phyloP scores from a whole-genome alignment of 371 early-diverging fungal species.

The Apophysomyces sp. region DNA sequence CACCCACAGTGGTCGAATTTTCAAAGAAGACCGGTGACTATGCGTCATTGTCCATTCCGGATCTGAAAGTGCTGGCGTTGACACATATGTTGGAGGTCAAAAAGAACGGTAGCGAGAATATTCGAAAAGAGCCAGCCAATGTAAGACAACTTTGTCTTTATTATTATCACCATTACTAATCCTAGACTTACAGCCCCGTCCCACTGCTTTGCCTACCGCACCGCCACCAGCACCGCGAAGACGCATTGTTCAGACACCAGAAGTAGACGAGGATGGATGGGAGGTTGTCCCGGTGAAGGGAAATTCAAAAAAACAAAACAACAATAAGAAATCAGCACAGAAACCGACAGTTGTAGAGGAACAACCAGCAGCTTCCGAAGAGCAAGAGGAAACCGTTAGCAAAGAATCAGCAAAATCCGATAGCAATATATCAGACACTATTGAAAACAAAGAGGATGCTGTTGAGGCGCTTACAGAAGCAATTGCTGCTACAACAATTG shows the following conservation, averaged over 20 bases:
- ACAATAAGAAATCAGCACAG: slow-evolving; percentile 15
- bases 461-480: slow-evolving; percentile 11
- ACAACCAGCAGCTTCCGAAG: not conserved
- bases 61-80: slow-evolving; percentile 89
- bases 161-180: not conserved
- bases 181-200: slow-evolving; percentile 22
- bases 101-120: slow-evolving; percentile 59
- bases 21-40: slow-evolving; percentile 94
- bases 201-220: slow-evolving; percentile 40
- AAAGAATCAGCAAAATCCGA: not conserved
- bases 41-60: slow-evolving; percentile 77
- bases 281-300: slow-evolving; percentile 38
- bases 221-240: slow-evolving; percentile 31
- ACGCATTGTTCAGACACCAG: slow-evolving; percentile 6
- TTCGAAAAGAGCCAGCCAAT: slow-evolving; percentile 63
- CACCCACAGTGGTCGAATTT: slow-evolving; percentile 70
- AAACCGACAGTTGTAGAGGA: slow-evolving; percentile 6
- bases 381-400: not conserved
- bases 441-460: not conserved
- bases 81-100: slow-evolving; percentile 84
- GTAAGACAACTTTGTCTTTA: slow-evolving; percentile 17
- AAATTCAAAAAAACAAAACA: slow-evolving; percentile 8
- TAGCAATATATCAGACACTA: not conserved
- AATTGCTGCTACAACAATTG: slow-evolving; percentile 4
- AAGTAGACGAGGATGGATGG: slow-evolving; percentile 54